Conservation (phyloP, 805 yeast species). For the Schizosaccharomyces cryophilus region DNA sequence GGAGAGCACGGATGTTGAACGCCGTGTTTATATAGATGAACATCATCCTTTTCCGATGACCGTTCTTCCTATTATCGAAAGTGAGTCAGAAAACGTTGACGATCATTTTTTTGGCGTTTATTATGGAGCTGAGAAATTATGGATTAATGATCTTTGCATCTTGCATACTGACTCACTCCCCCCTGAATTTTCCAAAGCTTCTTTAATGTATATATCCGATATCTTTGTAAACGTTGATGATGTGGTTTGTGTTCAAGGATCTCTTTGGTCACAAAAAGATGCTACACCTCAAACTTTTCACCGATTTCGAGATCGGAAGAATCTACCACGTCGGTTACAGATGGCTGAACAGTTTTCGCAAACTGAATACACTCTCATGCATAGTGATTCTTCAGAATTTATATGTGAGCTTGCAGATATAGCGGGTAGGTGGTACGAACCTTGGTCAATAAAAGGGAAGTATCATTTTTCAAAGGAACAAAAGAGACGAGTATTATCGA, state of each 20-base stretch:
- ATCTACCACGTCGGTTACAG: background rate
- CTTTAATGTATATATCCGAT: background rate
- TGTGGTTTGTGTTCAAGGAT: background rate
- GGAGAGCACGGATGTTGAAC: background rate
- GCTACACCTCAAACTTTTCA: background rate
- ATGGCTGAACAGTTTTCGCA: background rate
- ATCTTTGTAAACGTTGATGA: background rate
- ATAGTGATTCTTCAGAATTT: background rate
- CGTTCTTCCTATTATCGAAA: background rate
- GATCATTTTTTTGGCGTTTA: conserved; percentile 5
- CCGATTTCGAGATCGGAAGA: background rate
- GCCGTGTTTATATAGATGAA: background rate
- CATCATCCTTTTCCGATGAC: background rate
- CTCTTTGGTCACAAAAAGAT: background rate
- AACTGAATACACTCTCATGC: background rate
- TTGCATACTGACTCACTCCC: background rate
- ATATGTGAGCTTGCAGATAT: background rate
- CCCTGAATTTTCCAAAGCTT: background rate
- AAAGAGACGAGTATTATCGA: background rate
- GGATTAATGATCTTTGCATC: conserved; percentile 5
- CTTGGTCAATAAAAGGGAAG: background rate
- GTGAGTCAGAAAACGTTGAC: background rate
- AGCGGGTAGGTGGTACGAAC: background rate
- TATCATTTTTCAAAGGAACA: background rate
- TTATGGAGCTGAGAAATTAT: conserved; percentile 8